These are phyloP conservation scores for Fagopyrum homotropicum DNA, from an alignment of 148 eudicot genomes.

Conservation along the genomic window DNA sequence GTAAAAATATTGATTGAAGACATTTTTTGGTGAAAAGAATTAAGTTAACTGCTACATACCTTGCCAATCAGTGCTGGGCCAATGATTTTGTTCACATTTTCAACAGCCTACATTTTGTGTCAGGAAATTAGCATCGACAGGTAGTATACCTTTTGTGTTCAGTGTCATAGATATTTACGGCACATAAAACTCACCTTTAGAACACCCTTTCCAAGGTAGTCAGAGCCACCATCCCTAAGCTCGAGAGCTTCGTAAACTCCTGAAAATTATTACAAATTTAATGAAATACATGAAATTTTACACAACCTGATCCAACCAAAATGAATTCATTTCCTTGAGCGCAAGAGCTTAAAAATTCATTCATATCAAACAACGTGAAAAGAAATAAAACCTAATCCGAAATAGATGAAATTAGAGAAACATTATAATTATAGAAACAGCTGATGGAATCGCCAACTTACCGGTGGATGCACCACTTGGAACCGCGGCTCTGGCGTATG, in stretches of 20 bases:
- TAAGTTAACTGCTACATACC: slow-evolving; percentile 33
- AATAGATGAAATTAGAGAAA: not conserved
- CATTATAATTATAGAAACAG: not conserved
- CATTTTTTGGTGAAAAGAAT: not conserved
- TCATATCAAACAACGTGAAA: not conserved
- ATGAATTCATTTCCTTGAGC: not conserved
- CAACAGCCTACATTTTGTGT: slow-evolving; percentile 60
- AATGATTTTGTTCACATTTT: slow-evolving; percentile 77
- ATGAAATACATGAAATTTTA: not conserved
- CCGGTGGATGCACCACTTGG: slow-evolving; percentile 99
- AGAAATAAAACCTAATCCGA: not conserved
- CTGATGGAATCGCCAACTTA: slow-evolving; percentile 19
- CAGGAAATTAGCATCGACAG: not conserved
- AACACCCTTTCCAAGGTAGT: slow-evolving; percentile 94
- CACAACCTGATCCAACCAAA: not conserved
- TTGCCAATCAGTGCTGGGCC: slow-evolving; percentile 91
- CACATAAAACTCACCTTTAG: slow-evolving; percentile 46
- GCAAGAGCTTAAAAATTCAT: not conserved
- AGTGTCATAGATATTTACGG: not conserved
- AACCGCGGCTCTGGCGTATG: slow-evolving; percentile 79
- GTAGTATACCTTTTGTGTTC: no score
- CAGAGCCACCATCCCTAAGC: slow-evolving; percentile 92
- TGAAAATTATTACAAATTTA: slow-evolving; percentile 24
- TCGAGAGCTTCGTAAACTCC: slow-evolving; percentile 96
- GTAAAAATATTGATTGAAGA: not conserved